Base-by-base conservation (phyloP, 2,329 filamentous ascomycete genomes). In the Xylariaceae sp. region DNA sequence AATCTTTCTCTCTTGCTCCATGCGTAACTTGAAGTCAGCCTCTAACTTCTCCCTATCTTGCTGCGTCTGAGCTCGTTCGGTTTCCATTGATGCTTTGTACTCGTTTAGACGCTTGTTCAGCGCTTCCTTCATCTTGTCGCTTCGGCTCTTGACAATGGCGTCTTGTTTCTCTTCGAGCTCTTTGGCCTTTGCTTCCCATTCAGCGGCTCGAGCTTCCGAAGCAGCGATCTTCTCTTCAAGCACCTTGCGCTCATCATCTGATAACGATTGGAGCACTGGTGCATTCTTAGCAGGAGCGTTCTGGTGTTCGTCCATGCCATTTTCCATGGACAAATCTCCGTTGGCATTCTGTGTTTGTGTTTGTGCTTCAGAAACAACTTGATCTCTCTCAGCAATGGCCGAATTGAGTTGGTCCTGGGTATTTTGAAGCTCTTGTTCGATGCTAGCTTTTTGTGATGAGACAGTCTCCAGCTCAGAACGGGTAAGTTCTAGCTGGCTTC, bases 51-150 rank as follows among this genome's bases (percentile, higher is more conserved):
- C 78, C 63, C 81, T 81, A 67, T 87, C 84, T 63, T 86, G 86
- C 63, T 86, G 82, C 29, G 86, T 63, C 63, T 82, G 82, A 54
- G 79, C 77, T 64, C 83, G 83, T 50, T 79, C 75, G 26, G 77
- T 71, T 52, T 77, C 77, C 39, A 75, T 77, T 36, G 67, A 59
- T 4, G 61, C 24, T 60, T 80, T 81, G 37, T 85, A 81, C 62
- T 91, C 90, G 51, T 78, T 82, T 13, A 96, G 77, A 67, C 88
- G 91, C 67, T 83, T 85, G 64, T 86, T 87, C 43, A 91, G 73
- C 1, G 81, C 73, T 18, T 82, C 78, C 65, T 86, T 88, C 86
- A 91, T 88, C 67, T 82, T 82, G 36, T 89, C 83, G 1, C 85
- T 85, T 37, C 86, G 81, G 46, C 80, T 76, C 64, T 88, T 88